Evolutionary conservation across 2,329 filamentous ascomycete genomes (phyloP), one percentile per base, ranked within the genome.

Genomic region (Fusarium sp.): DNA sequence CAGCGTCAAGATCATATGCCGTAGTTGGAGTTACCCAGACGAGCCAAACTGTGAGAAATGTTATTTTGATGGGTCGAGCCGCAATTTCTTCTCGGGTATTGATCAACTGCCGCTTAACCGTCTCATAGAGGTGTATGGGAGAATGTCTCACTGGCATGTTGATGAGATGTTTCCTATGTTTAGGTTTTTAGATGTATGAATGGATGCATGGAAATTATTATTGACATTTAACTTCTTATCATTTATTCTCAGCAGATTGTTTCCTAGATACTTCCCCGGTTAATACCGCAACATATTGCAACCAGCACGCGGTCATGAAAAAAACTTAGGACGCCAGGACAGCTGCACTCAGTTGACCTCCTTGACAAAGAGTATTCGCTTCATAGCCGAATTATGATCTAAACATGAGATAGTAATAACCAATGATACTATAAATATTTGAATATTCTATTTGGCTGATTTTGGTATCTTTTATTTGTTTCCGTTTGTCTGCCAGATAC

Each of bases 1-100:
- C 20, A 56, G 18, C 16, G 22, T 72, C 13, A 71, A 67, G 39
- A 2, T 67, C 13, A 16, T 72, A 6, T 68, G 67, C 13, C 31
- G 24, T 35, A 37, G n/a, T 4, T 57, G 29, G 52, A 24, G 3
- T 22, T 56, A 56, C n/a, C 52, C 52, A 2, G 52, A 35, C 0
- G n/a, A 35, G 29, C 7, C 52, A 22, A 35, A 56, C 31, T 33
- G 27, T 18, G 52, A 56, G 52, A 56, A 6, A 5, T 6, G 31
- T 1, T 56, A 56, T 31, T 16, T 35, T 56, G 52, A 56, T 35
- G 52, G 29, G 6, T 14, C 29, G 20, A 31, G 5, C 9, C 14
- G 11, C 5, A 33, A 22, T n/a, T 35, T 56, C 52, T 35, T 33
- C 14, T 33, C 52, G 2, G 52, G 52, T 5, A 35, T 18, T 8